Conservation (phyloP, 108 stramenopile genomes). For the Cyclostephanos tholiformis region DNA sequence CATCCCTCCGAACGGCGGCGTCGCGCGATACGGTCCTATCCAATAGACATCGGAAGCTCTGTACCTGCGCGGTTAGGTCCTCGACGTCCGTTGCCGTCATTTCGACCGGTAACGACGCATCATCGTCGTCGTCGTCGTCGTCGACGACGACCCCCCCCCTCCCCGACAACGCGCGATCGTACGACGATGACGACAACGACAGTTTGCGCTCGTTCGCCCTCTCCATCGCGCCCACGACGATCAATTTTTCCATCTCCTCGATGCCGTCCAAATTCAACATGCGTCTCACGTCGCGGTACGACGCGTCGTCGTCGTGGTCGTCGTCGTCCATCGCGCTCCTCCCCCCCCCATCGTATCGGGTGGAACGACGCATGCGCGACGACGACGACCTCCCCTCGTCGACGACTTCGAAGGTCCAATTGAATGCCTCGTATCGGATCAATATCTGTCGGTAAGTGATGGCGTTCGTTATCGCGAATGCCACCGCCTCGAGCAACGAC, state of each 20-base stretch:
- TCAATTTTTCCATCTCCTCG: conserved; percentile 36
- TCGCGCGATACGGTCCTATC: conserved; percentile 5
- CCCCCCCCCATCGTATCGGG: too few species aligned
- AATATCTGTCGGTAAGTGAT: too few species aligned
- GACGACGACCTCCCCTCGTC: too few species aligned
- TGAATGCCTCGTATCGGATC: too few species aligned
- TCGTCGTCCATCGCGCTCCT: too few species aligned
- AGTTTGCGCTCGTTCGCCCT: neutral
- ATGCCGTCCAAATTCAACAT: conserved; percentile 34
- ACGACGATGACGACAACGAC: neutral
- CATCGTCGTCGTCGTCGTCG: too few species aligned
- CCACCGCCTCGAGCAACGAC: too few species aligned
- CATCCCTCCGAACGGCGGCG: neutral
- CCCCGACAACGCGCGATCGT: neutral
- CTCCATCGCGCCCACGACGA: conserved; percentile 23
- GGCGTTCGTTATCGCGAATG: too few species aligned
- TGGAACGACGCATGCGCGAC: conserved; percentile 5
- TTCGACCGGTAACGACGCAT: too few species aligned
- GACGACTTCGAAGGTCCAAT: too few species aligned
- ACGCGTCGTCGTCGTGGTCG: conserved; percentile 5
- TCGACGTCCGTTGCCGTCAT: conserved; percentile 2
- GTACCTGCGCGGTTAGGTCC: conserved; percentile 8
- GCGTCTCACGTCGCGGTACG: conserved; percentile 3
- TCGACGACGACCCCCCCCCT: neutral
- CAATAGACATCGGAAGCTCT: conserved; percentile 13